Evolutionary conservation across 805 yeast genomes (phyloP), one percentile per base, ranked within the genome.

Genomic region (Kazachstania africana): DNA sequence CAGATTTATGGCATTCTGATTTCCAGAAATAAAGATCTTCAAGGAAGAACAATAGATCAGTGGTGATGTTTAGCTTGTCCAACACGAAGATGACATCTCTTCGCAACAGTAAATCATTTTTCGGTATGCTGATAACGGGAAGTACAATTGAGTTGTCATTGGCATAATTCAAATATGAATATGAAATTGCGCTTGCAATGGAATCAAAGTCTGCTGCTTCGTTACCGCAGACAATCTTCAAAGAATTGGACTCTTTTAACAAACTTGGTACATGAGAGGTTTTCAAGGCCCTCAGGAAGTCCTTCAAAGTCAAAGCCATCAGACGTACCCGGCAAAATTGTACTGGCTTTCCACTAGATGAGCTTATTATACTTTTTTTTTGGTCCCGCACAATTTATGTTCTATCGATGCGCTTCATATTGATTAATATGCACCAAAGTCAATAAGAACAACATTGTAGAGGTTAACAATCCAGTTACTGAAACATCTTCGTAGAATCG

Each of bases 151-250:
- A 38, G 3, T 6, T 15, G 28, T 59, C 45, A 8, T 43, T 46
- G 4, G 34, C 29, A 24, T 39, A 41, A 25, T 37, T 38, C 18
- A 78, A 65, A 45, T 71, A 83, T 0, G 95, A 75, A 47, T 75
- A 80, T 3, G 79, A 48, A 4, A 91, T 60, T 0, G 96, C 77
- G 34, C 78, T 68, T 2, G 83, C 70, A 20, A 85, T 78, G 0
- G 96, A 87, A 54, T 88, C 98, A 59, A 91, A 60, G 54, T 88
- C 85, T 36, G 91, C 87, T 4, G 91, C 72, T 46, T 84, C 91
- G 48, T 85, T 85, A 1, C 96, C 96, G 0, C 46, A 45, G 5
- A 48, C 52, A 12, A 50, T 40, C 17, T 30, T 35, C 5, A 24
- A 16, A 2, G 24, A 12, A 5, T 28, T 23, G 9, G 27, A 18